Evolutionary conservation across 345 rosid genomes (phyloP), one percentile per base, ranked within the genome.

Genomic region (Anacardium occidentale): DNA sequence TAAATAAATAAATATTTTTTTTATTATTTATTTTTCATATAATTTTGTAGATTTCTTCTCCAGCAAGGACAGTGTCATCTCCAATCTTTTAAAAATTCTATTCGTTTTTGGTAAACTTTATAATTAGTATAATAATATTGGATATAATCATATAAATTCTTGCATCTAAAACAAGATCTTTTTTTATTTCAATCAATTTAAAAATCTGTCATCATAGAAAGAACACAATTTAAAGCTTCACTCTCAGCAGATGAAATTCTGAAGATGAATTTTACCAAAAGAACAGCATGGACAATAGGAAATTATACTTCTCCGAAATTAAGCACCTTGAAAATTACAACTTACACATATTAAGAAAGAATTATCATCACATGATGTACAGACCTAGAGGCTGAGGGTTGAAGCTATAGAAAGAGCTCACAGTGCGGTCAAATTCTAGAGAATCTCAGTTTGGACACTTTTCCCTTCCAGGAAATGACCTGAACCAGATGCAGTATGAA

Each of bases 21-120:
- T 29, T 1, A 1, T 53, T 73, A 34, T 48, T 53, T 53, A 53
- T 53, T 34, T 53, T n/a, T 53, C 34, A 4, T 20, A 6, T 1
- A 34, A 29, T 64, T 64, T 48, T 50, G 52, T 55, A 34, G 74
- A 57, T 71, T 78, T 73, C 79, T 78, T 75, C 57, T 26, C 42
- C 14, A 10, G 4, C 71, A 62, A 70, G 74, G 51, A 40, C 47
- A 51, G 26, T n/a, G 17, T 32, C 24, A 54, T 62, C 59, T 42
- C 40, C 40, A 37, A 3, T 37, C 7, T 37, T 5, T 37, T 4
- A 3, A 37, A 3, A 37, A 4, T 4, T 37, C 0, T 37, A 37
- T 37, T 37, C 8, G 7, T 37, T 37, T 37, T 5, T 37, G 70
- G 57, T 50, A 20, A 50, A 64, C 69, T 2, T 56, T 34, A 10